Evolutionary conservation across 352 stramenopile species (phyloP).

Genomic region (Hyaloperonospora arabidopsidis): DNA sequence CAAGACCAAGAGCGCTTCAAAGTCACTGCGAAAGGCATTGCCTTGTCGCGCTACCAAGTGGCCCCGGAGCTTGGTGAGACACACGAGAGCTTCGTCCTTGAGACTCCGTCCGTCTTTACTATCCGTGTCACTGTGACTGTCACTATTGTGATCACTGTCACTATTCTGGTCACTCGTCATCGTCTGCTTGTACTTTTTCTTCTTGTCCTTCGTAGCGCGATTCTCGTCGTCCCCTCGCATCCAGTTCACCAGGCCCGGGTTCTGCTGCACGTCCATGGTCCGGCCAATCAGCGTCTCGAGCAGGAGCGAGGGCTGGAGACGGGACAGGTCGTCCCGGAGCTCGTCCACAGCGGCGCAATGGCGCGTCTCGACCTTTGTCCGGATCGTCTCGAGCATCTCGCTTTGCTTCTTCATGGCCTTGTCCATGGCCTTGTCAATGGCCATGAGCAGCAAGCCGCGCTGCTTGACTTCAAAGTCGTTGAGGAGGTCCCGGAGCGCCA

Average conservation of each 20-base stretch:
- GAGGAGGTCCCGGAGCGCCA: slow-evolving; percentile 18
- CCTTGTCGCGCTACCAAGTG: slow-evolving; percentile 15
- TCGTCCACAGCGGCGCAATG: slow-evolving; percentile 12
- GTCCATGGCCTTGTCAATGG: slow-evolving; percentile 23
- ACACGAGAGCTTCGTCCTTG: slow-evolving; percentile 9
- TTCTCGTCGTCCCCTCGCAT: slow-evolving; percentile 16
- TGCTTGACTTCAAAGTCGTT: slow-evolving; percentile 25
- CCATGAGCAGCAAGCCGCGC: slow-evolving; percentile 20
- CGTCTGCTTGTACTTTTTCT: no score
- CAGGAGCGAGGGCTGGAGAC: slow-evolving; percentile 17
- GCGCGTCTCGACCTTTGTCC: slow-evolving; percentile 15
- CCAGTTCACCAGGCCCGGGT: slow-evolving; percentile 19
- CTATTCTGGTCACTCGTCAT: no score
- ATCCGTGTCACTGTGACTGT: no score
- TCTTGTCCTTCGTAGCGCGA: background rate
- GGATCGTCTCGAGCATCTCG: slow-evolving; percentile 22
- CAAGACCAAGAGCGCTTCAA: slow-evolving; percentile 21
- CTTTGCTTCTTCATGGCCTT: slow-evolving; percentile 26
- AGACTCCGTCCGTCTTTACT: no score
- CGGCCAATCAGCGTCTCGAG: slow-evolving; percentile 12
- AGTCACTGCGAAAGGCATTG: slow-evolving; percentile 27
- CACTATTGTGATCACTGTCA: no score
- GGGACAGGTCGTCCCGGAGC: slow-evolving; percentile 12
- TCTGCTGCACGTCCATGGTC: slow-evolving; percentile 20
- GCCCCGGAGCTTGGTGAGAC: slow-evolving; percentile 11